Conservation (phyloP, 768 basidiomycete genomes). For the Panus rudis region DNA sequence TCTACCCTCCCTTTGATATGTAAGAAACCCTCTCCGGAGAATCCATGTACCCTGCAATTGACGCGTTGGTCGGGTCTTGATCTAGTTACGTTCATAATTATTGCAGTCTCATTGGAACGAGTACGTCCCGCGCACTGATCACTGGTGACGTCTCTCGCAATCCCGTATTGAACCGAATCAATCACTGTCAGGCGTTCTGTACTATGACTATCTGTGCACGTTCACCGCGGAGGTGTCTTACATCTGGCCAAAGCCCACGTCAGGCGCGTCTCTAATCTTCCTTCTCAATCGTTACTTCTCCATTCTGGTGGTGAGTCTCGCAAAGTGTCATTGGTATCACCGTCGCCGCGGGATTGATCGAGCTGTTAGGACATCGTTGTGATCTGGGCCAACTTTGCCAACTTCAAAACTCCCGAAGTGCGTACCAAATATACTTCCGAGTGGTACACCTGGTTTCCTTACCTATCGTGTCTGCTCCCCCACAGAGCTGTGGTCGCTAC, state of each 20-base stretch:
- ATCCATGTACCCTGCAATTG: too few relatives aligned
- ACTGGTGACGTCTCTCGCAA: too few relatives aligned
- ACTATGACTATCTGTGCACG: slow-evolving; percentile 7
- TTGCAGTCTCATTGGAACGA: slow-evolving; percentile 17
- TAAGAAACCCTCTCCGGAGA: too few relatives aligned
- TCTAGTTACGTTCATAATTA: slow-evolving; percentile 20
- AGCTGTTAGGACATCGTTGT: slow-evolving; percentile 16
- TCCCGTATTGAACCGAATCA: slow-evolving; percentile 16
- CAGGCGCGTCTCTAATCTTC: slow-evolving; percentile 13
- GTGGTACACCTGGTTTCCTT: background rate
- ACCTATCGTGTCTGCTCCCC: too few relatives aligned
- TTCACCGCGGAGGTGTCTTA: slow-evolving; percentile 14
- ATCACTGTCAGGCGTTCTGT: slow-evolving; percentile 8
- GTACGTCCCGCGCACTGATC: too few relatives aligned
- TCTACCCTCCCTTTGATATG: too few relatives aligned
- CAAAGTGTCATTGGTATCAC: too few relatives aligned
- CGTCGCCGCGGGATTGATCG: slow-evolving; percentile 12
- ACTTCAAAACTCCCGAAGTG: slow-evolving; percentile 12
- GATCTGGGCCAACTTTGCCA: slow-evolving; percentile 14
- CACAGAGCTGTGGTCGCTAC: slow-evolving; percentile 30
- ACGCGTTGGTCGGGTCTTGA: too few relatives aligned
- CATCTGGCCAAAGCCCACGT: slow-evolving; percentile 14
- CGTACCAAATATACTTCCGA: background rate
- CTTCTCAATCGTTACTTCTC: slow-evolving; percentile 20
- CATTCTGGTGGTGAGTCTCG: slow-evolving; percentile 4